Evolutionary conservation across 139 green algal species (phyloP).

Genomic region (Chlorella ohadii): DNA sequence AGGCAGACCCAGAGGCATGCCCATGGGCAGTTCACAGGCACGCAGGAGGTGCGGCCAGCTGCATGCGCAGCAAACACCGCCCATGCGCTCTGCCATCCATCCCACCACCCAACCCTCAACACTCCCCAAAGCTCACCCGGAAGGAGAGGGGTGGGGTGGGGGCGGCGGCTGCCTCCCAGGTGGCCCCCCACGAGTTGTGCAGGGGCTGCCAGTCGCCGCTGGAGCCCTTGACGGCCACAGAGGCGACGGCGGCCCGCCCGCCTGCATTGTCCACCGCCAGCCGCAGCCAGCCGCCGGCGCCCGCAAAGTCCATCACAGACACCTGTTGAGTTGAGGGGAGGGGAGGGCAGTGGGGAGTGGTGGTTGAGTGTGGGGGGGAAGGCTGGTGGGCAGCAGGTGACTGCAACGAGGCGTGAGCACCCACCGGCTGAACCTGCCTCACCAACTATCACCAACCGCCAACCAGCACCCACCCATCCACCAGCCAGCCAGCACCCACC

Average conservation of each 20-base stretch:
- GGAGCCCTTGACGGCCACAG: conserved; percentile 44
- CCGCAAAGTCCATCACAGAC: conserved; percentile 44
- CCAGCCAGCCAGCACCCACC: not conserved
- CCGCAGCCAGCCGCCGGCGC: conserved; percentile 49
- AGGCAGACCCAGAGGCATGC: too few relatives aligned
- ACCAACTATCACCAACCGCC: too few relatives aligned
- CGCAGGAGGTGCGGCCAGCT: too few relatives aligned
- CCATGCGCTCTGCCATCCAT: too few relatives aligned
- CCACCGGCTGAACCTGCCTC: too few relatives aligned
- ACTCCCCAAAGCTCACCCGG: not conserved
- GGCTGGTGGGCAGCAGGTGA: too few relatives aligned
- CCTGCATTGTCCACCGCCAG: conserved; percentile 36
- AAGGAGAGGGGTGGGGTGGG: conserved; percentile 44
- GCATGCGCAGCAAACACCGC: too few relatives aligned
- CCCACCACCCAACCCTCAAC: not conserved
- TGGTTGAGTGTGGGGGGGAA: not conserved
- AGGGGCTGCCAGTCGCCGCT: conserved; percentile 43
- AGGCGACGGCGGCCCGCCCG: conserved; percentile 39
- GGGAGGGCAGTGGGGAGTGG: not conserved
- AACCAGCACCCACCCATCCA: not conserved
- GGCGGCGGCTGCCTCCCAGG: conserved; percentile 47
- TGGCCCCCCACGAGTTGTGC: conserved; percentile 52
- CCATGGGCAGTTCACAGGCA: too few relatives aligned
- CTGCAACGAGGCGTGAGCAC: too few relatives aligned
- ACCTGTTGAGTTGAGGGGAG: not conserved